Evolutionary conservation across 202 grass and related monocot species (phyloP), one percentile per base, ranked within the genome.

Genomic region (Zoysia matrella): DNA sequence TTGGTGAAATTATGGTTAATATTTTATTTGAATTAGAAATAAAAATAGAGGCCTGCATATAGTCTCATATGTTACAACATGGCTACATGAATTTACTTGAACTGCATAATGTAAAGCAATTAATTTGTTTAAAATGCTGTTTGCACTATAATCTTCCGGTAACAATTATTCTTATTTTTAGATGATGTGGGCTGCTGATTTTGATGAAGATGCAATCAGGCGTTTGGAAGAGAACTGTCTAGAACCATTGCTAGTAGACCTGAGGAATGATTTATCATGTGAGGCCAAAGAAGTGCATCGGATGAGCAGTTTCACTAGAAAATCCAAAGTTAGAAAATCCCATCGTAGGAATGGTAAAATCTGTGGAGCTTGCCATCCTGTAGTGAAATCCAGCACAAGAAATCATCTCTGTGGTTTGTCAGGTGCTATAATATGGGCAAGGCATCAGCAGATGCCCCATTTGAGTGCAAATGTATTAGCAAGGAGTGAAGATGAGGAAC

Each of bases 101-200:
- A 74, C 52, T 79, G 55, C 14, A 51, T 72, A 69, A 57, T 84
- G 8, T 4, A 8, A 82, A 63, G 50, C 0, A 0, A 30, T 43
- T 71, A 57, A 47, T 74, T 81, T 77, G 54, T 48, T 56, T 52
- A 14, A 80, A 51, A 78, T 80, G 54, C 43, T 85, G 43, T 77
- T 70, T 43, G 55, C 53, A 52, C 4, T 79, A 41, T 44, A 70
- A 43, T 54, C 53, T 71, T 89, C 49, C 65, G 67, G 67, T 51
- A 41, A 62, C 6, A 63, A 86, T 3, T 64, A 10, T 82, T 80
- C 4, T 67, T 87, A 80, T 70, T 81, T 81, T 77, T 77, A 99
- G 96, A 99, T 95, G 96, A 99, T 99, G 96, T 99, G 96, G 96
- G 96, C 96, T 92, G 96, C 96, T 87, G 96, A 99, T 92, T 99